Evolutionary conservation across 192 early-diverging fungal genomes (phyloP), one percentile per base, ranked within the genome.

Genomic region (Linnemannia hyalina): DNA sequence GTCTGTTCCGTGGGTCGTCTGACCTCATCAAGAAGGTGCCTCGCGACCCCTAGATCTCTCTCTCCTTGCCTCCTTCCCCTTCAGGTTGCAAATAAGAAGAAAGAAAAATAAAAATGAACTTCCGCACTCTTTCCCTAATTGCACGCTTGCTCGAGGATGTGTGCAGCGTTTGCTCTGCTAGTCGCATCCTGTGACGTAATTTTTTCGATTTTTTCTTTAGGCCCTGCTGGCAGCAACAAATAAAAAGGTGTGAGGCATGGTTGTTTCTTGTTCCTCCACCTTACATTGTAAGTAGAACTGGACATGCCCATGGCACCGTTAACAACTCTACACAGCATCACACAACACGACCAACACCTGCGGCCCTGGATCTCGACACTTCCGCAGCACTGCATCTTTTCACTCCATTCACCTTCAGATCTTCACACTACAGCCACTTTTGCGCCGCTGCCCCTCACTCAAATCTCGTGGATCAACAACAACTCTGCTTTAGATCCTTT

Each of bases 1-100:
- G 80, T 69, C 41, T 89, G 18, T 89, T 89, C 55, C 78, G 82
- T 18, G 84, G 84, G 22, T 86, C 84, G 10, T 86, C 84, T 4
- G 84, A 86, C 4, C 65, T 86, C 36, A 86, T 86, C 65, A 86
- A 74, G 70, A 85, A 85, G 49, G 49, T 9, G 35, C 47, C 70
- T n/a, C 40, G 29, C 20, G 72, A 68, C 29, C 71, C 79, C 47
- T 38, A n/a, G 26, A 49, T 22, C 18, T 47, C 11, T 74, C 47
- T 32, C 35, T 15, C 26, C 9, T 20, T n/a, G 26, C 3, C 70
- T 42, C 26, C 6, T 70, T 40, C 36, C 18, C 11, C n/a, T 35
- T 11, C 44, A 13, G 13, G 2, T 73, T 29, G 26, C 38, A 41
- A 47, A 40, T 36, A 74, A 52, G 0, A 29, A 32, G 18, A 38